These are phyloP conservation scores for Populus nigra DNA, from an alignment of 345 rosid species.

Conservation along the genomic window DNA sequence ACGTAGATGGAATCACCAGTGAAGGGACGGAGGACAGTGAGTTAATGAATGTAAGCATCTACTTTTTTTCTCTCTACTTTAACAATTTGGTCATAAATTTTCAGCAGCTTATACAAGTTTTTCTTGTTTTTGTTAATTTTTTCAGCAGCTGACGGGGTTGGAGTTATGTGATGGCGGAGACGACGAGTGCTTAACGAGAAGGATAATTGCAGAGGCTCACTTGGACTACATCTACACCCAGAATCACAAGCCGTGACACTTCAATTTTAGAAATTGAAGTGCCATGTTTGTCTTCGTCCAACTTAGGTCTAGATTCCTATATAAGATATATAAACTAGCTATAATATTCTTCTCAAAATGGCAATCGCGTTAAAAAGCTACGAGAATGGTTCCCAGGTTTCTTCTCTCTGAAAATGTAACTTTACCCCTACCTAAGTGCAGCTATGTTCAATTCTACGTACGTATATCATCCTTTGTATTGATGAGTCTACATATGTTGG, in stretches of 20 bases:
- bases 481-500: not conserved
- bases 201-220: conserved; percentile 64
- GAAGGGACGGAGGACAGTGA: conserved; percentile 32
- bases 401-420: no score
- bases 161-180: conserved; percentile 49
- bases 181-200: conserved; percentile 62
- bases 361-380: not conserved
- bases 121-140: not conserved
- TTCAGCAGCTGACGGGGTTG: conserved; percentile 50
- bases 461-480: not conserved
- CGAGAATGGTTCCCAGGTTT: no score
- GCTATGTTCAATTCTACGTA: not conserved
- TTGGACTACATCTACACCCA: conserved; percentile 92
- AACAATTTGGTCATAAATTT: not conserved
- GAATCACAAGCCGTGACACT: conserved; percentile 54
- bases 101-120: not conserved
- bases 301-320: not conserved
- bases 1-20: conserved; percentile 22
- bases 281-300: not conserved
- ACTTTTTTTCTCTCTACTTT: not conserved
- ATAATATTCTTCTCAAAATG: conserved; percentile 3
- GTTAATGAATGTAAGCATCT: conserved; percentile 27
- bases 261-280: not conserved
- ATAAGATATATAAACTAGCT: not conserved
- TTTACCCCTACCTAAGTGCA: not conserved